Conservation (phyloP, 495 filamentous ascomycete species). For the Penicillium longicatenatum region DNA sequence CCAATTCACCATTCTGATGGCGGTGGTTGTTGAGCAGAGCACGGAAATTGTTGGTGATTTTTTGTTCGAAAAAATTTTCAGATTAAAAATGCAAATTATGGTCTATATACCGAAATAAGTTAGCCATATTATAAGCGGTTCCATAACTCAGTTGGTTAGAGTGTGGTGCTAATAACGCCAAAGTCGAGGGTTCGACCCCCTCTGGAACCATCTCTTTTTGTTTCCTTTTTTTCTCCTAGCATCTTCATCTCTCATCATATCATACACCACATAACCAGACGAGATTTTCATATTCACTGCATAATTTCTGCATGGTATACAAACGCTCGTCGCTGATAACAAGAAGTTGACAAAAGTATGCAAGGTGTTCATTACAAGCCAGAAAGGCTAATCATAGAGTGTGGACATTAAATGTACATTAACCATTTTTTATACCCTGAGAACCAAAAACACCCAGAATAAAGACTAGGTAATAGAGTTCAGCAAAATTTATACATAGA, state of each 20-base stretch:
- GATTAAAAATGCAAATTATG: too few species aligned
- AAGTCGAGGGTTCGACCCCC: slow-evolving; percentile 28
- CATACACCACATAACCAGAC: too few species aligned
- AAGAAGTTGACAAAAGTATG: slow-evolving; percentile 1
- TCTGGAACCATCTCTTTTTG: neutral
- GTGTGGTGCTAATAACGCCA: slow-evolving; percentile 30
- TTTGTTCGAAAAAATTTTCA: too few species aligned
- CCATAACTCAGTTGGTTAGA: slow-evolving; percentile 31
- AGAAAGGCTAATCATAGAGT: neutral
- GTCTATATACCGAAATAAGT: too few species aligned
- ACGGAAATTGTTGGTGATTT: too few species aligned
- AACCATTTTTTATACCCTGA: neutral
- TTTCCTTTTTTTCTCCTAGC: neutral
- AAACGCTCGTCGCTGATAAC: too few species aligned
- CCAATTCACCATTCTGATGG: too few species aligned
- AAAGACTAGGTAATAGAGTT: neutral
- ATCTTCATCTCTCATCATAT: neutral
- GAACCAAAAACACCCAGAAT: neutral
- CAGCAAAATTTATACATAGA: slow-evolving; percentile 2
- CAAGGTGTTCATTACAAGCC: neutral
- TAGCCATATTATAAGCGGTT: slow-evolving; percentile 8
- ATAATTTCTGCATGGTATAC: too few species aligned
- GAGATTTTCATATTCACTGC: too few species aligned
- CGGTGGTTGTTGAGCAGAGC: too few species aligned
- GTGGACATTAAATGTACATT: neutral